Evolutionary conservation across 768 basidiomycete species (phyloP), one percentile per base, ranked within the genome.

Genomic region (Boletus eberwhitei): DNA sequence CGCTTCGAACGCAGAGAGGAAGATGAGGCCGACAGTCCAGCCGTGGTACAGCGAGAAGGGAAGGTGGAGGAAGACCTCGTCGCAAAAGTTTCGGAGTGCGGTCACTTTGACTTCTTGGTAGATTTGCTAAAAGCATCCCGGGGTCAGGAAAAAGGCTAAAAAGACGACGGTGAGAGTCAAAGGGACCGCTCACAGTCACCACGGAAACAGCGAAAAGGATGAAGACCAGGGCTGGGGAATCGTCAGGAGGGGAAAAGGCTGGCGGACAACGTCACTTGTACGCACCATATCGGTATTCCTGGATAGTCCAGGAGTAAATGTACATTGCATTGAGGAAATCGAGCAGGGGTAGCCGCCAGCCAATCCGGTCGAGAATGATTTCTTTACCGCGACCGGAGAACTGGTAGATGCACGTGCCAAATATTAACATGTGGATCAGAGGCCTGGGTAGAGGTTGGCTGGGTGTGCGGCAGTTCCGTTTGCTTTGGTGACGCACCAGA

Each of bases 11-110:
- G 69, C 82, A 31, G 81, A 77, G 54, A 83, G 69, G 60, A 84
- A 64, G 59, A 84, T 69, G 60, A 80, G 75, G 38, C 77, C 69
- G 58, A 80, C 78, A 13, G 75, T 75, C 80, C 81, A 82, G 48
- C 84, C 85, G 60, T 86, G 85, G 68, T 80, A 88, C 44, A 88
- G 73, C 13, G 81, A 85, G 74, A 89, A 88, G 5, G 87, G 87
- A 12, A 87, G 78, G 64, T 87, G 85, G n/a, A 88, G 72, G 48
- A 86, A 85, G 55, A 85, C 63, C 60, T 86, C 85, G 60, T 86
- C 84, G 39, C 72, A 73, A 43, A 77, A 60, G 58, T 70, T 75
- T 61, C 80, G 74, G 50, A 79, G 69, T 21, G 73, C 68, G n/a
- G 66, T 82, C 61, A 75, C 78, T 71, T 86, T 85, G 65, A 88